Percentiles rank a stretch among this genome's conserved stretches.
phyloP scores from a whole-genome alignment of 352 stramenopile species.

The Phytophthora brassicae region DNA sequence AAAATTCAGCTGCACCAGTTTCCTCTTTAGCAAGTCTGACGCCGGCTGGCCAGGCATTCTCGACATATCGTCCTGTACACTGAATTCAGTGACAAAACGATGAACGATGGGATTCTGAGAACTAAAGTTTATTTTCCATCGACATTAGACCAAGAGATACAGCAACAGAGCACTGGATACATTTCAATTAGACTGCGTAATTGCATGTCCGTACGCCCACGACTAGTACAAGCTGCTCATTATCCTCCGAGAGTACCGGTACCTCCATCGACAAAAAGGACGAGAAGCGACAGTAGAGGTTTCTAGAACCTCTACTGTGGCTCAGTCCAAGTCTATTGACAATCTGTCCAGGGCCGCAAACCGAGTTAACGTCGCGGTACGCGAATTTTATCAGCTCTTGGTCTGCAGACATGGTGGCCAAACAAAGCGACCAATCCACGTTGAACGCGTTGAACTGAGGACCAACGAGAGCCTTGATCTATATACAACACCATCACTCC shows the following conservation, averaged over 20 bases:
- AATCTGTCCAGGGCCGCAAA: slow-evolving; percentile 50
- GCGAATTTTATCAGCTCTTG: slow-evolving; percentile 45
- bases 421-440: slow-evolving; percentile 52
- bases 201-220: slow-evolving; percentile 55
- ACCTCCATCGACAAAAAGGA: slow-evolving; percentile 6
- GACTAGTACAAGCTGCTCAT: slow-evolving; percentile 31
- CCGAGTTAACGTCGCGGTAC: slow-evolving; percentile 41
- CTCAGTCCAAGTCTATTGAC: background rate
- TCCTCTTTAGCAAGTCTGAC: too few species aligned
- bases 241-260: background rate
- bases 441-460: slow-evolving; percentile 49
- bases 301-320: slow-evolving; percentile 6
- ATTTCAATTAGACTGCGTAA: slow-evolving; percentile 66
- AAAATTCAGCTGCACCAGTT: too few species aligned
- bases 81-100: too few species aligned
- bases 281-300: background rate
- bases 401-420: slow-evolving; percentile 70
- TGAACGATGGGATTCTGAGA: too few species aligned
- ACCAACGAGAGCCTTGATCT: slow-evolving; percentile 32
- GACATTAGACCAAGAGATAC: slow-evolving; percentile 67
- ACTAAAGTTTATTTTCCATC: too few species aligned
- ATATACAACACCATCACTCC: slow-evolving; percentile 60
- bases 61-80: too few species aligned
- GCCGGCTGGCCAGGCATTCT: too few species aligned
- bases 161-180: slow-evolving; percentile 75